Conservation (phyloP, 78 protist genomes). For the Guillardia theta region DNA sequence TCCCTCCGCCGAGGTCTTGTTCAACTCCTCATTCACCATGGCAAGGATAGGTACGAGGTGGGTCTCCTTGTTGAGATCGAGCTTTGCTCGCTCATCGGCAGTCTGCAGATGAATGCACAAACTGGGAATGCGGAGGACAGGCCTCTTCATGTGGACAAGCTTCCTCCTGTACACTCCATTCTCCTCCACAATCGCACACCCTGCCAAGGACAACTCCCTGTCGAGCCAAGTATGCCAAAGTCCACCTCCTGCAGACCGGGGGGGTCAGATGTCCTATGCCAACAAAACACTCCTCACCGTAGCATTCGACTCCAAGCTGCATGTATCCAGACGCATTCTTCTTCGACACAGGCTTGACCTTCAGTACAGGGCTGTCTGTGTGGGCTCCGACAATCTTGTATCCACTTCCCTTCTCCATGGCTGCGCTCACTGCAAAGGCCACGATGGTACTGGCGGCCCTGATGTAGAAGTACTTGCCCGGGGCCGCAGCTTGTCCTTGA, state of each 20-base stretch:
- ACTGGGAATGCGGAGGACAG: constrained; percentile 81
- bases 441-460: constrained; percentile 82
- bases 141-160: constrained; percentile 45
- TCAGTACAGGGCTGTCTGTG: constrained; percentile 83
- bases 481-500: not conserved
- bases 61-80: constrained; percentile 78
- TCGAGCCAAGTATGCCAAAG: constrained; percentile 96
- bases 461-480: constrained; percentile 80
- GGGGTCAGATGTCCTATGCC: no score
- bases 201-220: constrained; percentile 87
- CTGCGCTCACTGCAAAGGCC: constrained; percentile 90
- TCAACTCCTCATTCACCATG: not conserved
- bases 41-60: constrained; percentile 84
- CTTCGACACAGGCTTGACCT: constrained; percentile 53
- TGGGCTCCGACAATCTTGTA: constrained; percentile 82
- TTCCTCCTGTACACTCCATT: not conserved
- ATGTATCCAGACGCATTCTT: constrained; percentile 37
- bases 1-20: not conserved
- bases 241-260: no score
- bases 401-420: constrained; percentile 72
- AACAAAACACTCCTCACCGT: no score
- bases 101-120: constrained; percentile 88
- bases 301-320: constrained; percentile 79
- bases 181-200: constrained; percentile 70
- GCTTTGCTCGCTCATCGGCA: not conserved